These are phyloP conservation scores for Colletotrichum sp. DNA, from an alignment of 2,329 filamentous ascomycete genomes.

Conservation along the genomic window DNA sequence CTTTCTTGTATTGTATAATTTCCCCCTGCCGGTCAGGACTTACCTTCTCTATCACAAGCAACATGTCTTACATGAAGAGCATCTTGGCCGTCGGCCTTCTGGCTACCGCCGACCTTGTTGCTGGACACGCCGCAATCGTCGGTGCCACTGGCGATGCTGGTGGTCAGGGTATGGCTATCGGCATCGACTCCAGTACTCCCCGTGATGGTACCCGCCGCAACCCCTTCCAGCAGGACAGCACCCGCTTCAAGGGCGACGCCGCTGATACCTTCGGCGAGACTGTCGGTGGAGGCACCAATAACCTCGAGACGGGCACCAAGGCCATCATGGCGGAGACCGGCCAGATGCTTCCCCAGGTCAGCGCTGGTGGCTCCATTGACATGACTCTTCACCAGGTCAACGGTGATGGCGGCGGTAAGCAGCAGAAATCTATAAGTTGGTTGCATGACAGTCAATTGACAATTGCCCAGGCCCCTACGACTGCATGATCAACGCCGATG, in stretches of 20 bases:
- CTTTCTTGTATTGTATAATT: constrained; percentile 18
- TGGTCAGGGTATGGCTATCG: constrained; percentile 57
- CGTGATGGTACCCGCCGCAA: constrained; percentile 65
- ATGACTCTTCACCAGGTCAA: constrained; percentile 75
- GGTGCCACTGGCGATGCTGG: constrained; percentile 62
- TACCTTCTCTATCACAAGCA: constrained; percentile 20
- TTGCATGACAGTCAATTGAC: background rate
- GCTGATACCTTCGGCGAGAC: constrained; percentile 64
- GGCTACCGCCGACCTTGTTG: constrained; percentile 58
- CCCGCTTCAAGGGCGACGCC: constrained; percentile 61
- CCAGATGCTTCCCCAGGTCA: constrained; percentile 62
- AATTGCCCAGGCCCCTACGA: constrained; percentile 51
- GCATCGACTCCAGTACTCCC: constrained; percentile 60
- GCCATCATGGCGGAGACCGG: constrained; percentile 65
- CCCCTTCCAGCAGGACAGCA: constrained; percentile 70
- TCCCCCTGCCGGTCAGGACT: constrained; percentile 19
- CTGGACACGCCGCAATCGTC: constrained; percentile 67
- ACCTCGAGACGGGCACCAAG: constrained; percentile 60
- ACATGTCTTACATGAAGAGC: constrained; percentile 35
- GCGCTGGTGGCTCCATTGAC: constrained; percentile 57
- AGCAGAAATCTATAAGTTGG: background rate
- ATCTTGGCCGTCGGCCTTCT: constrained; percentile 52
- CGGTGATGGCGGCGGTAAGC: constrained; percentile 63
- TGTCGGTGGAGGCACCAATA: constrained; percentile 59
- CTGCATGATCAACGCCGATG: constrained; percentile 69